Conservation (phyloP, 805 yeast species). For the Saccharomyces paradoxus region DNA sequence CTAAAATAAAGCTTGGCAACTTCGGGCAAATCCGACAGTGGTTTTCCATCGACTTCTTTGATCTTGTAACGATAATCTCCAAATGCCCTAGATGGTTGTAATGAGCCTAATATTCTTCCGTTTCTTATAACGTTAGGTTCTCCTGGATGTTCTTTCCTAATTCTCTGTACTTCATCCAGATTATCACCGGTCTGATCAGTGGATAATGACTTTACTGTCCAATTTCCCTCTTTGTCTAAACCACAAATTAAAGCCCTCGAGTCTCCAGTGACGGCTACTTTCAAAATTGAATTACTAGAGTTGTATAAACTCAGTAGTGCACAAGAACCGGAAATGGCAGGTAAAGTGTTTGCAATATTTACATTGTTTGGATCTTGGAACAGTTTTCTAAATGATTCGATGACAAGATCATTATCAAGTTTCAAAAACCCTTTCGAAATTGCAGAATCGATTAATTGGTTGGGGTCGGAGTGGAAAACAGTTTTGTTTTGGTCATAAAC, state of each 20-base stretch:
- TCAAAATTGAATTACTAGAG: conserved; percentile 56
- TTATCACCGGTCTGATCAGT: conserved; percentile 94
- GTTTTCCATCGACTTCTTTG: conserved; percentile 41
- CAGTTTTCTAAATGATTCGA: conserved; percentile 60
- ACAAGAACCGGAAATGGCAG: conserved; percentile 94
- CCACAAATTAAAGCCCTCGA: conserved; percentile 86
- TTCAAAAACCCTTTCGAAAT: conserved; percentile 71
- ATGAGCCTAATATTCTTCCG: conserved; percentile 85
- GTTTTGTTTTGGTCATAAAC: conserved; percentile 32
- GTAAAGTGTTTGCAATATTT: conserved; percentile 60
- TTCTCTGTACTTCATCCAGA: conserved; percentile 74
- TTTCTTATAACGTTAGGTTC: conserved; percentile 76
- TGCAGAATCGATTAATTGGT: conserved; percentile 68
- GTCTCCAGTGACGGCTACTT: conserved; percentile 95
- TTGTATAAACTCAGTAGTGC: conserved; percentile 84
- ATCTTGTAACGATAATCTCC: conserved; percentile 95
- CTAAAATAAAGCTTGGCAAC: conserved; percentile 77
- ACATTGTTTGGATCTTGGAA: conserved; percentile 52
- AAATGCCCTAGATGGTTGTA: conserved; percentile 94
- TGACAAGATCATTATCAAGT: conserved; percentile 80
- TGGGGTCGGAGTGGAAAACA: conserved; percentile 29
- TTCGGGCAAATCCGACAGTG: conserved; percentile 55
- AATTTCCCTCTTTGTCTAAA: conserved; percentile 50
- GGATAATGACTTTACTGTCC: conserved; percentile 84
- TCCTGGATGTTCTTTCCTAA: conserved; percentile 82